Percentiles rank a stretch among this genome's conserved stretches.
These are phyloP conservation scores for Xylaria sp. DNA, from an alignment of 2,329 filamentous ascomycete genomes.

Conservation along the genomic window DNA sequence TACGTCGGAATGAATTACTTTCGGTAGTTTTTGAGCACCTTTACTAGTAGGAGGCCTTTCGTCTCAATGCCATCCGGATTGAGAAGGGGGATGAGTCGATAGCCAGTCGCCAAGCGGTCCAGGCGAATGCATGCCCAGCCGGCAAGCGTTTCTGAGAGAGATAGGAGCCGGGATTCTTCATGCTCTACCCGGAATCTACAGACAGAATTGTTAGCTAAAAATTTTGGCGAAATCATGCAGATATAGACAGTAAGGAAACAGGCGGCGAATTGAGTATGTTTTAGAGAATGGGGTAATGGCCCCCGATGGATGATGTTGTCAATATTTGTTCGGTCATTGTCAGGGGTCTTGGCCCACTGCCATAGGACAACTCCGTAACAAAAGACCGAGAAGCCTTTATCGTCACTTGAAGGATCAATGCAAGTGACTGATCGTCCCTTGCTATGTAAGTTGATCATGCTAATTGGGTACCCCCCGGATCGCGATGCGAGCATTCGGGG, in stretches of 20 bases:
- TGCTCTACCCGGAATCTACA: conserved; percentile 64
- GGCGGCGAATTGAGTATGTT: background rate
- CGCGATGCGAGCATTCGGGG: conserved; percentile 37
- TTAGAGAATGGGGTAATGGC: conserved; percentile 23
- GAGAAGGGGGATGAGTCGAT: conserved; percentile 64
- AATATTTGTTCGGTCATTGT: conserved; percentile 29
- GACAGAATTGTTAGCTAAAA: conserved; percentile 35
- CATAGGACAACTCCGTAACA: background rate
- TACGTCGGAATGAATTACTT: conserved; percentile 35
- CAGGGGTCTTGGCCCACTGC: conserved; percentile 13
- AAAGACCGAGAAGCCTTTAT: conserved; percentile 4
- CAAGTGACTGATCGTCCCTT: conserved; percentile 44
- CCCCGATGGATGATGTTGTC: background rate
- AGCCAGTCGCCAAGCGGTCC: conserved; percentile 66
- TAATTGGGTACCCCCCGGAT: conserved; percentile 33
- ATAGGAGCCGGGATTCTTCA: conserved; percentile 28
- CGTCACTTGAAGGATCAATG: conserved; percentile 43
- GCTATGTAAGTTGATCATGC: conserved; percentile 35
- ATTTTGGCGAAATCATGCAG: conserved; percentile 42
- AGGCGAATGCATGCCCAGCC: conserved; percentile 71
- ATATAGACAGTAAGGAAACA: conserved; percentile 42
- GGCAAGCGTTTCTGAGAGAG: conserved; percentile 24
- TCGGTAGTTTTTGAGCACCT: conserved; percentile 60
- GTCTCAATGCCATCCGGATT: conserved; percentile 59
- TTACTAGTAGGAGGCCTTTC: conserved; percentile 63